phyloP scores from a whole-genome alignment of 768 basidiomycete species.

The Lentinula edodes region DNA sequence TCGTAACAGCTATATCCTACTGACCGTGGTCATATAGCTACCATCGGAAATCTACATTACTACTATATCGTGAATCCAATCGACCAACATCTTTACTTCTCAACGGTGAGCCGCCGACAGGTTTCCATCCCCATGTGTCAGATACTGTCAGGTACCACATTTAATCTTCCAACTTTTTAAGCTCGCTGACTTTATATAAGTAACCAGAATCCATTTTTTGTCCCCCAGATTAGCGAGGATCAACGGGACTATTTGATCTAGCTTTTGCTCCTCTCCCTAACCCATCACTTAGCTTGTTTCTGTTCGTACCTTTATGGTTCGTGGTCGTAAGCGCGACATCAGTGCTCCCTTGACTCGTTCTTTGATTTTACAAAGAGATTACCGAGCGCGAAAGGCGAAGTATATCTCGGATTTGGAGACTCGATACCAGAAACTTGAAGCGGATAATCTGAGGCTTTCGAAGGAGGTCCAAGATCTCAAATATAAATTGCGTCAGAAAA shows the following conservation, averaged over 20 bases:
- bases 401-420: slow-evolving; percentile 3
- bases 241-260: neutral
- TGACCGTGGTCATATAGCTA: neutral
- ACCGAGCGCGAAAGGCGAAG: slow-evolving; percentile 5
- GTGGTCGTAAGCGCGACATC: slow-evolving; percentile 6
- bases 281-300: neutral
- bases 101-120: neutral
- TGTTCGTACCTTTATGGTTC: neutral
- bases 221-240: neutral
- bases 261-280: neutral
- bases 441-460: neutral
- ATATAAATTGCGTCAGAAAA: neutral
- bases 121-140: neutral
- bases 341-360: slow-evolving; percentile 7
- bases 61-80: neutral
- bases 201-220: neutral
- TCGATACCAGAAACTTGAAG: neutral
- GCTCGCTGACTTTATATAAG: neutral
- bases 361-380: slow-evolving; percentile 4
- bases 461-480: slow-evolving; percentile 5
- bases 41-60: neutral
- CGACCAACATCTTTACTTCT: neutral
- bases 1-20: neutral
- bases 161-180: neutral
- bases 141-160: neutral